A percentile compares a stretch with the other conserved stretches of the same genome.
Evolutionary conservation across 2,329 filamentous ascomycete genomes (phyloP).

Genomic region (Verticillium klebahnii): DNA sequence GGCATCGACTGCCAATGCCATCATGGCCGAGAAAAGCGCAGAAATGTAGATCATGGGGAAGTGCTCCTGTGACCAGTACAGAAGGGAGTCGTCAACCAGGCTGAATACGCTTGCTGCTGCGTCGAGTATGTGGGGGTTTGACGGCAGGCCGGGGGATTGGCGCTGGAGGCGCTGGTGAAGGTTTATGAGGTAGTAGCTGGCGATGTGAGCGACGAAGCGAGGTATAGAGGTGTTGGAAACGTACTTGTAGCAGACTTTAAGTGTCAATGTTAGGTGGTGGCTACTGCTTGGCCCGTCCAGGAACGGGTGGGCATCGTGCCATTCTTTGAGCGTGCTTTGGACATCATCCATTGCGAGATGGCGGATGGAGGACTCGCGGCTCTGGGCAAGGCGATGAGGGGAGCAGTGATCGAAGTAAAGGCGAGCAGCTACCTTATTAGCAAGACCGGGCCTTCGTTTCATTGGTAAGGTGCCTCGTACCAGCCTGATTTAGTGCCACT

Average conservation of each 20-base stretch:
- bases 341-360: background rate
- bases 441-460: no score
- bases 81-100: background rate
- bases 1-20: background rate
- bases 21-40: background rate
- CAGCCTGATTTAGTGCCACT: conserved; percentile 1
- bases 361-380: background rate
- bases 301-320: background rate
- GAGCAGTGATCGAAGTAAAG: no score
- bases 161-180: background rate
- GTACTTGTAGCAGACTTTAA: background rate
- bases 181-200: background rate
- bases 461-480: background rate
- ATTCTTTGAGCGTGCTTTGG: background rate
- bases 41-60: conserved; percentile 1
- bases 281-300: background rate
- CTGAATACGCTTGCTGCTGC: background rate
- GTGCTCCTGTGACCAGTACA: conserved; percentile 1
- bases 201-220: background rate
- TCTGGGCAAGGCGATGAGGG: background rate
- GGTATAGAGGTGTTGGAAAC: background rate
- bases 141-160: background rate
- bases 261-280: background rate
- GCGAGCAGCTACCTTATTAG: no score
- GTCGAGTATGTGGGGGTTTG: background rate